Conservation (phyloP, 495 filamentous ascomycete species). For the Astrothelium macrocarpum region DNA sequence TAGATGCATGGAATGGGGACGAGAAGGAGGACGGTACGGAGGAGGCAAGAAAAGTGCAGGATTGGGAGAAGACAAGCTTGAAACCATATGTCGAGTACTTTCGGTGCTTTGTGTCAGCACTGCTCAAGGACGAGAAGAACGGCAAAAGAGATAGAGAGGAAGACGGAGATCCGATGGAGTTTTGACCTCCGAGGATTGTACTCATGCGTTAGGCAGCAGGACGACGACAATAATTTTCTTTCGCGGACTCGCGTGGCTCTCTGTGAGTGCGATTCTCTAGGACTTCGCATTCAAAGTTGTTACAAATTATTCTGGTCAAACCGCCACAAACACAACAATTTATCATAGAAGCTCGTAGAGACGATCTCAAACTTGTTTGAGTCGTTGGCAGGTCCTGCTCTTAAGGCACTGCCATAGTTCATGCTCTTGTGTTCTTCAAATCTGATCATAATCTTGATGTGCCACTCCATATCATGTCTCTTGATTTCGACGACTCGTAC, state of each 20-base stretch:
- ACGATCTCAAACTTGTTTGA: conserved; percentile 35
- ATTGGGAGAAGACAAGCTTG: conserved; percentile 95
- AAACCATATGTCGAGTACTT: conserved; percentile 91
- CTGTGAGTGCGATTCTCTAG: too few species aligned
- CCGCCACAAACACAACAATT: conserved; percentile 66
- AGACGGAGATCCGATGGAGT: conserved; percentile 42
- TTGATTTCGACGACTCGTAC: conserved; percentile 47
- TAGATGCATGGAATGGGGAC: conserved; percentile 61
- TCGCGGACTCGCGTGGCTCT: too few species aligned
- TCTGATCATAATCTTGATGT: conserved; percentile 55
- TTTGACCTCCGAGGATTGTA: too few species aligned
- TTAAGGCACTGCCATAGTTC: conserved; percentile 84
- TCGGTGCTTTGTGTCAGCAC: conserved; percentile 60
- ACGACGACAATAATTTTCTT: too few species aligned
- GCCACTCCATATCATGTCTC: conserved; percentile 38
- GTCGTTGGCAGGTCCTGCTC: conserved; percentile 30
- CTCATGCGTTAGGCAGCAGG: too few species aligned
- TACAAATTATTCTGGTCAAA: conserved; percentile 6
- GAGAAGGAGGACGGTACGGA: conserved; percentile 28
- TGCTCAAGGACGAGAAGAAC: conserved; percentile 78
- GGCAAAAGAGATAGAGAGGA: conserved; percentile 64
- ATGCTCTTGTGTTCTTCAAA: conserved; percentile 89
- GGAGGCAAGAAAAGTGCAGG: conserved; percentile 49
- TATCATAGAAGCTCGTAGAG: conserved; percentile 88
- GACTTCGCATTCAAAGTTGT: background rate